Evolutionary conservation across 1,284 basidiomycete genomes (phyloP).

Genomic region (Irpex sp.): DNA sequence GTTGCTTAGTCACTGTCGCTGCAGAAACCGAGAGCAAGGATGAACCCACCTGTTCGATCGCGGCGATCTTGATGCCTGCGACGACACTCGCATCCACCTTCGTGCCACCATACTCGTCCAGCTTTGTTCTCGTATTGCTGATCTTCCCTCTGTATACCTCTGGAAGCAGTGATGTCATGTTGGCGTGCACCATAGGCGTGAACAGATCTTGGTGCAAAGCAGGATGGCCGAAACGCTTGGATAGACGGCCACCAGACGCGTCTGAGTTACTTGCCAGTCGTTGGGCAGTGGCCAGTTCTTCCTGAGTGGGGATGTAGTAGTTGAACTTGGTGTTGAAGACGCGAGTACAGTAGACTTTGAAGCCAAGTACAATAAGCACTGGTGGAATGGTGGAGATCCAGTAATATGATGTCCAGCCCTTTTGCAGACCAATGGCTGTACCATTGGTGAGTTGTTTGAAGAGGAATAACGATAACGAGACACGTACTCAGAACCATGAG

Average conservation of each 20-base stretch:
- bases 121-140: slow-evolving; percentile 51
- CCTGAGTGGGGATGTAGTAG: slow-evolving; percentile 70
- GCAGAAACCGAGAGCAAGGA: neutral
- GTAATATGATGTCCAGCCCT: slow-evolving; percentile 63
- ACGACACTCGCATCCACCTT: slow-evolving; percentile 66
- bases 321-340: slow-evolving; percentile 68
- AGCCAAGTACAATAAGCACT: slow-evolving; percentile 65
- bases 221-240: slow-evolving; percentile 84
- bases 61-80: slow-evolving; percentile 73
- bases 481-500: slow-evolving; percentile 82
- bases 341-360: slow-evolving; percentile 78
- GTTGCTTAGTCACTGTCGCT: neutral
- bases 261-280: slow-evolving; percentile 70
- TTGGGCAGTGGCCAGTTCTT: slow-evolving; percentile 66
- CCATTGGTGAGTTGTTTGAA: slow-evolving; percentile 4
- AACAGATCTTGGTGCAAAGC: slow-evolving; percentile 75
- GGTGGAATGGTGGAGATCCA: slow-evolving; percentile 77
- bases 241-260: slow-evolving; percentile 60
- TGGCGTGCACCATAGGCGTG: slow-evolving; percentile 84
- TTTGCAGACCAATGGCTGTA: slow-evolving; percentile 80
- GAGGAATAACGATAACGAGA: neutral
- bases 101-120: slow-evolving; percentile 72
- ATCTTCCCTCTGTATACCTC: slow-evolving; percentile 76
- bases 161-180: slow-evolving; percentile 70
- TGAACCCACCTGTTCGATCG: slow-evolving; percentile 56